Evolutionary conservation across 2,329 filamentous ascomycete genomes (phyloP), one percentile per base, ranked within the genome.

Genomic region (Pezicula radicicola): DNA sequence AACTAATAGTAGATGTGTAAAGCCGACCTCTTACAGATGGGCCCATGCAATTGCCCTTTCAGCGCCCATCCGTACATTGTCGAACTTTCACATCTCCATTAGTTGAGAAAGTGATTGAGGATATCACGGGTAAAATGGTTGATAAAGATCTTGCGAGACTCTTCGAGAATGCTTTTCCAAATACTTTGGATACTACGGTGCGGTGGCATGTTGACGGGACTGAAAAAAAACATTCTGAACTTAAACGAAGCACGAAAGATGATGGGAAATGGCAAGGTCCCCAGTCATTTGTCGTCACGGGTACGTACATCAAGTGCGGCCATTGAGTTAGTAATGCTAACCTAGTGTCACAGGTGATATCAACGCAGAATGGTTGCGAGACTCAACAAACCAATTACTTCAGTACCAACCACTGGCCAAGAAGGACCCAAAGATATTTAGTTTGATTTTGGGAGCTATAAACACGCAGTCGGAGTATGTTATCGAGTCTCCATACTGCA

Each of bases 381-480:
- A 96, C 70, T 95, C 90, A 10, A 95, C 91, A 10, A 97, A 97
- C 70, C 94, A 99, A 70, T 73, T 99, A 48, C 83, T 87, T 2
- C 92, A 94, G 49, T 99, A 99, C 66, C 93, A 97, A 66, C 75
- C 81, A 0, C 76, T 99, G 21, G 88, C 92, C 2, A 89, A 85
- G 63, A 89, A 90, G 57, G 92, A 97, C 65, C 81, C 83, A 37
- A 80, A 79, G 40, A 85, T 99, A 47, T 84, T 87, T 66, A 86
- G 81, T 56, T 75, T 99, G 49, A 91, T 99, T 25, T 75, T 95
- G 1, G 94, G 94, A 19, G 93, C 93, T 40, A 96, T 97, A 72
- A 96, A 96, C 68, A 97, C 94, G 0, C 94, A 99, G 71, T 81
- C 89, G 15, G 93, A 97, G 69, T 97, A 91, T 65, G 89, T 99